Base-by-base conservation (phyloP, 805 yeast genomes). In the Hanseniaspora lachancei region DNA sequence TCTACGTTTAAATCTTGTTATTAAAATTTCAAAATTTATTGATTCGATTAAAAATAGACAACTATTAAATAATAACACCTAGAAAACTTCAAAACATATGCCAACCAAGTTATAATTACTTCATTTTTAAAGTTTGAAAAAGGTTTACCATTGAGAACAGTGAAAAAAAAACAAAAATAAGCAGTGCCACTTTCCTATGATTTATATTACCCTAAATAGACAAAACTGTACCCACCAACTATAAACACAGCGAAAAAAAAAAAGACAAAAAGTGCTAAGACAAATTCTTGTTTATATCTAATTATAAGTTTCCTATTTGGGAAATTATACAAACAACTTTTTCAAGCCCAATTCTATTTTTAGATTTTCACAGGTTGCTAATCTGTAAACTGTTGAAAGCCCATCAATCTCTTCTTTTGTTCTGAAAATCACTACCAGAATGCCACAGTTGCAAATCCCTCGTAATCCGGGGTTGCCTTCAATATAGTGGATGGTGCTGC, bases 401-500 rank as follows among this genome's bases (percentile, higher is more conserved):
- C 24, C 20, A 23, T 38, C 15, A 46, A 46, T n/a, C 18, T 18
- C 38, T 47, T 21, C 18, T 35, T 49, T 49, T 49, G 44, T 38
- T 32, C 3, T 34, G 6, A 16, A 16, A 3, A 10, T 32, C 7
- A 13, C 43, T 32, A 51, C 49, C 55, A 52, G 8, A 44, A 44
- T 2, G 16, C 36, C 27, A 36, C 47, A 16, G 55, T 38, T 8
- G 27, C 47, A 29, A 46, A 39, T 16, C 50, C 56, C 21, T 38
- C 42, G 18, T 23, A 54, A 34, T 40, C 47, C 12, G 52, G 48
- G 5, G 51, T 34, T 18, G n/a, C 18, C 15, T 35, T 54, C 9
- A 24, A 18, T 16, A 41, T 35, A 12, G 35, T 24, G 8, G 41
- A 23, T 24, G 52, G 55, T 15, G 55, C 55, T 58, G 62, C 70